These are phyloP conservation scores for Phytophthora pinifolia DNA, from an alignment of 352 stramenopile genomes.

Conservation along the genomic window DNA sequence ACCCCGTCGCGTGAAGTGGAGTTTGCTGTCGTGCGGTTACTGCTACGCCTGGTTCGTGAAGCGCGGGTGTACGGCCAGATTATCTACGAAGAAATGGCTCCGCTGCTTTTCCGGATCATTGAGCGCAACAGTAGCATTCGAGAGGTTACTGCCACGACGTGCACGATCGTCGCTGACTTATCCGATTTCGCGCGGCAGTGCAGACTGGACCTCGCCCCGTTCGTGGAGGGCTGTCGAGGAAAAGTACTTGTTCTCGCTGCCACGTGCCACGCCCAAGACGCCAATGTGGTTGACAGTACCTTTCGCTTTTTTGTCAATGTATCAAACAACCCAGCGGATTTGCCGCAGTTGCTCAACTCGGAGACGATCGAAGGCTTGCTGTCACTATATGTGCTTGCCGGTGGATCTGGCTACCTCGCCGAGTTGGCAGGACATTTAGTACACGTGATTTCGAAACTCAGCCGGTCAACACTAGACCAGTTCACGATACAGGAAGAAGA, in stretches of 20 bases:
- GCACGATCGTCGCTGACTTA: constrained; percentile 71
- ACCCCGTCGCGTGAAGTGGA: constrained; percentile 31
- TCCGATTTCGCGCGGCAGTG: constrained; percentile 58
- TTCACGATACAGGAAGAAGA: constrained; percentile 50
- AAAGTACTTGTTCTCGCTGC: constrained; percentile 46
- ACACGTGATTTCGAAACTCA: constrained; percentile 45
- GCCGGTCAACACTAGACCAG: constrained; percentile 40
- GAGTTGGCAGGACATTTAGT: constrained; percentile 42
- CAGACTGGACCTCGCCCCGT: constrained; percentile 56
- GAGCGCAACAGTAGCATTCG: constrained; percentile 53
- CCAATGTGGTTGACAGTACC: constrained; percentile 32
- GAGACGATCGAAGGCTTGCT: constrained; percentile 61
- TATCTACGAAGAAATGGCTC: constrained; percentile 52
- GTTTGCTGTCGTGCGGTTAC: constrained; percentile 29
- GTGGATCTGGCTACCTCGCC: constrained; percentile 25
- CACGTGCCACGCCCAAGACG: constrained; percentile 31
- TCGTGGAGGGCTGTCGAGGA: constrained; percentile 44
- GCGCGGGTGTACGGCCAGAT: constrained; percentile 54
- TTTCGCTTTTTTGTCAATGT: constrained; percentile 68
- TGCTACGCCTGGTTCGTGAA: constrained; percentile 39
- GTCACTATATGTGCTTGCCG: constrained; percentile 48
- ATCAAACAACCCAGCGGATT: constrained; percentile 44
- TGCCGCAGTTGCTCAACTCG: constrained; percentile 53
- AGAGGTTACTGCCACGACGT: constrained; percentile 50
- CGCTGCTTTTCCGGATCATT: constrained; percentile 52